Evolutionary conservation across 2,329 filamentous ascomycete genomes (phyloP), one percentile per base, ranked within the genome.

Genomic region (Sporothrix inflata): DNA sequence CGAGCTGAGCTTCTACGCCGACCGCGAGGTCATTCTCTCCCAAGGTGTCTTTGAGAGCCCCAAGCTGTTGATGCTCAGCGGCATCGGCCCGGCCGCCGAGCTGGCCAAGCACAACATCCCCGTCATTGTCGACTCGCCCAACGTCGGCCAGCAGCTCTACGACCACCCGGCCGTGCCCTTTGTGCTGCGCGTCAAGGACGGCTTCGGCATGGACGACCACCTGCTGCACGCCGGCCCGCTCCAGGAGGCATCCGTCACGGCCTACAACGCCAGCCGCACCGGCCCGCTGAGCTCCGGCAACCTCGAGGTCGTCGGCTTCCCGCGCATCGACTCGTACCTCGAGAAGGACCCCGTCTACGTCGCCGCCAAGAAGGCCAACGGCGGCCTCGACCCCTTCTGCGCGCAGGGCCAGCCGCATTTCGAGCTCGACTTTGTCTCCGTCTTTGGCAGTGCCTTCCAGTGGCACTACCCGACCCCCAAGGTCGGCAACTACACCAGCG

Each of bases 141-240:
- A 90, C 60, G 89, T 92, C 3, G 90, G 90, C 5, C 86, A 85
- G 72, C 90, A 91, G 79, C 82, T 92, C 4, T 83, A 89, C 72
- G 89, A 92, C 77, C 88, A 89, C 61, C 86, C 86, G 57, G 86
- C 86, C 73, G 83, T 89, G 40, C 82, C 84, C 0, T 81, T 86
- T 69, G 81, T 86, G 16, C 85, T 85, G 61, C 80, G 83, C 11
- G 76, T 84, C 76, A 81, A 83, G 74, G 80, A 85, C 63, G 79
- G 81, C 49, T 80, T 78, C 71, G 79, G 80, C 24, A 77, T 84
- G 6, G 83, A 85, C 57, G 75, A 83, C 60, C 76, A 82, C 57
- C 76, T 85, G 19, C 81, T 85, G 1, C 81, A 82, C 16, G 14
- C 14, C 4, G 61, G 45, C 77, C 80, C 0, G 80, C 80, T 0